phyloP scores from a whole-genome alignment of 1,284 basidiomycete species.

The Nidula niveotomentosa region DNA sequence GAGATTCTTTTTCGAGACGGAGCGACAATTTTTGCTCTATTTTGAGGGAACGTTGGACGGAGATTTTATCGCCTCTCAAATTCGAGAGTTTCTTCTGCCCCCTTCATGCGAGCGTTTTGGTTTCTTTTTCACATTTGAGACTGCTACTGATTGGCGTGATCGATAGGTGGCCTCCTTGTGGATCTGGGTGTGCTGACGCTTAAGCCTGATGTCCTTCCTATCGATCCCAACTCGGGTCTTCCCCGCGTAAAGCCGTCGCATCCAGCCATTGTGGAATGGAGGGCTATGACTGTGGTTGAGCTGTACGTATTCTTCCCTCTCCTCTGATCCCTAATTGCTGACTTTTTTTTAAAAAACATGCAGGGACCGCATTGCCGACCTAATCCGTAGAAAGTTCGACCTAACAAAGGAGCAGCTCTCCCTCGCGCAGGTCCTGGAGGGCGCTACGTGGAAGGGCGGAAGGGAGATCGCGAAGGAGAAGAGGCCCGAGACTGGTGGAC shows the following conservation, averaged over 20 bases:
- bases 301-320: slow-evolving; percentile 58
- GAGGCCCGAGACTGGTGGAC: slow-evolving; percentile 75
- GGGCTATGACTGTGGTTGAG: slow-evolving; percentile 91
- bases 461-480: slow-evolving; percentile 85
- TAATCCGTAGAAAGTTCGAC: slow-evolving; percentile 62
- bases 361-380: slow-evolving; percentile 80
- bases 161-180: slow-evolving; percentile 79
- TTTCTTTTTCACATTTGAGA: too few relatives aligned
- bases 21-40: too few relatives aligned
- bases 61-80: too few relatives aligned
- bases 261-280: slow-evolving; percentile 94
- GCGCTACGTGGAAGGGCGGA: slow-evolving; percentile 95
- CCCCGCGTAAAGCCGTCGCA: slow-evolving; percentile 73
- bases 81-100: too few relatives aligned
- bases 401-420: slow-evolving; percentile 51
- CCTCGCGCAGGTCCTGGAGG: slow-evolving; percentile 89
- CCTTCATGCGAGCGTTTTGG: not conserved
- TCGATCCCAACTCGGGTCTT: slow-evolving; percentile 49
- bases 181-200: slow-evolving; percentile 81
- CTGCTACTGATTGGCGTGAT: too few relatives aligned
- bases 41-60: too few relatives aligned
- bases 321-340: too few relatives aligned
- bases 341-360: too few relatives aligned
- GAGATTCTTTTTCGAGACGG: too few relatives aligned
- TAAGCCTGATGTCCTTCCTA: slow-evolving; percentile 45